Percentiles rank a stretch among this genome's conserved stretches.
phyloP scores from a whole-genome alignment of 177 flowering plant genomes.

The Vitis hybrid region DNA sequence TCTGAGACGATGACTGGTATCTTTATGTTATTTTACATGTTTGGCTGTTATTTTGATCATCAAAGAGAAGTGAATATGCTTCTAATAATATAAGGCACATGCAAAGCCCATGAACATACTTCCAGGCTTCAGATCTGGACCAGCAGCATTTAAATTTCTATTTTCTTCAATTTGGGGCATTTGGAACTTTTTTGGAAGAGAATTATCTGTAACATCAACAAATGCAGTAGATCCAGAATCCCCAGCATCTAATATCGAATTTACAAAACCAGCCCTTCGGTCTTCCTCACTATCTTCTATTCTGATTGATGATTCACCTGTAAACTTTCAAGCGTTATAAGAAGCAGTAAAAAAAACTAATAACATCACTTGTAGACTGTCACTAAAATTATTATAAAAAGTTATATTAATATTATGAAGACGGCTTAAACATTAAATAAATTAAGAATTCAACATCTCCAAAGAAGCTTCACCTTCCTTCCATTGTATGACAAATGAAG shows the following conservation, averaged over 20 bases:
- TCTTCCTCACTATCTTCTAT: conserved; percentile 47
- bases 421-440: neutral
- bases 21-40: neutral
- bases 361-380: neutral
- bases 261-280: conserved; percentile 76
- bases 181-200: conserved; percentile 22
- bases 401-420: neutral
- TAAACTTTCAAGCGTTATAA: conserved; percentile 12
- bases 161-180: conserved; percentile 23
- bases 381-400: neutral
- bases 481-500: conserved; percentile 62
- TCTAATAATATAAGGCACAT: neutral
- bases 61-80: neutral
- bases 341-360: neutral
- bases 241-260: conserved; percentile 51
- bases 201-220: conserved; percentile 11
- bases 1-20: too few species aligned
- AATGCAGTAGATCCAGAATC: conserved; percentile 19
- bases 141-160: conserved; percentile 14
- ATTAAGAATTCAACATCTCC: neutral
- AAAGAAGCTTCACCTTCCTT: conserved; percentile 56
- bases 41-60: neutral
- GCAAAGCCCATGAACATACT: conserved; percentile 38
- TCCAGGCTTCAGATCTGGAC: conserved; percentile 21
- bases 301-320: conserved; percentile 50